phyloP scores from a whole-genome alignment of 345 rosid genomes.

The Aquilaria malaccensis region DNA sequence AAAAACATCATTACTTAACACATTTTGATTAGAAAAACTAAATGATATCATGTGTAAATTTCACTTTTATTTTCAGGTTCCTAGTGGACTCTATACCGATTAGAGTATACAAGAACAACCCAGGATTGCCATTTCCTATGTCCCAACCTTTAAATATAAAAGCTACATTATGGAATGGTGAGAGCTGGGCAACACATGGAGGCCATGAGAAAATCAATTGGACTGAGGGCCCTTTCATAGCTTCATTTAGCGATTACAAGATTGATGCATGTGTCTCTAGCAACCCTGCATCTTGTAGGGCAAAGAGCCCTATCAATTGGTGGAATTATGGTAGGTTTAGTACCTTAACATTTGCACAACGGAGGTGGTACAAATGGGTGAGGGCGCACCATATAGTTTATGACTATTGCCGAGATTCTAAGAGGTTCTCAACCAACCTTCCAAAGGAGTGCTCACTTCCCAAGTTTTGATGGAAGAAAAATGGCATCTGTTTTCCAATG shows the following conservation, averaged over 20 bases:
- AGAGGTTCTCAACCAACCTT: conserved; percentile 57
- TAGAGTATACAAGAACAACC: conserved; percentile 67
- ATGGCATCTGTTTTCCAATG: too few relatives aligned
- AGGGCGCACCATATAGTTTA: conserved; percentile 63
- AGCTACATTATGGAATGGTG: conserved; percentile 76
- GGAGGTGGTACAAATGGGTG: conserved; percentile 83
- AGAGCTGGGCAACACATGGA: conserved; percentile 83
- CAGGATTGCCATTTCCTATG: conserved; percentile 65
- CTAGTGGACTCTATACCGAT: conserved; percentile 72
- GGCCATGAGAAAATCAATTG: conserved; percentile 70
- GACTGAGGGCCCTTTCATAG: conserved; percentile 70
- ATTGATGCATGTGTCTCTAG: conserved; percentile 75
- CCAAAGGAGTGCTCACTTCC: conserved; percentile 79
- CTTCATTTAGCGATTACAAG: conserved; percentile 54
- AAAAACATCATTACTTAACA: too few relatives aligned
- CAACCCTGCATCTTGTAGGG: conserved; percentile 52
- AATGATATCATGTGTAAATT: neutral
- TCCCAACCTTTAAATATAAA: conserved; percentile 71
- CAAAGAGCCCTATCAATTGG: conserved; percentile 47
- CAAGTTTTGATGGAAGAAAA: conserved; percentile 32
- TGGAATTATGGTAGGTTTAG: conserved; percentile 50
- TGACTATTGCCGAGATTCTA: conserved; percentile 68
- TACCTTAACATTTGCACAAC: conserved; percentile 44
- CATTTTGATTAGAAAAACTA: too few relatives aligned
- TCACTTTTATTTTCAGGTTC: conserved; percentile 33